These are phyloP conservation scores for Rhodotorula sp. DNA, from an alignment of 1,284 basidiomycete species.

Conservation along the genomic window DNA sequence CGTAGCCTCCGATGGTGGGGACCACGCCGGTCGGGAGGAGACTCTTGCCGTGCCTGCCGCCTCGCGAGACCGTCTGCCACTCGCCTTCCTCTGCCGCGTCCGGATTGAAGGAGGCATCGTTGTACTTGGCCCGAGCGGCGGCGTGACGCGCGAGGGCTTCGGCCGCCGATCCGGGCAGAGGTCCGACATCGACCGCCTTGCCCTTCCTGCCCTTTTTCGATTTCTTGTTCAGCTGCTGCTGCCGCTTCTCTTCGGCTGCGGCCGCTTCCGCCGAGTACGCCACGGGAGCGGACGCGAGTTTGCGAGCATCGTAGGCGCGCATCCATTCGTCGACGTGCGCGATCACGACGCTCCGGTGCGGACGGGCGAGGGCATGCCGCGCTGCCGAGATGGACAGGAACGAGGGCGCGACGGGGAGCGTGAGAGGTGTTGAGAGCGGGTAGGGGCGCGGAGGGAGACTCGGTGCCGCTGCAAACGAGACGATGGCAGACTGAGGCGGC, in stretches of 20 bases:
- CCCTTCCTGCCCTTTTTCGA: constrained; percentile 8
- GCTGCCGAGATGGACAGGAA: constrained; percentile 21
- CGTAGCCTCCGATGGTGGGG: constrained; percentile 32
- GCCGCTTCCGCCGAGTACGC: constrained; percentile 5
- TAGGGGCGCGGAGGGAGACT: constrained; percentile 16
- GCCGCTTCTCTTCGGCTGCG: neutral
- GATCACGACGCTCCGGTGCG: constrained; percentile 22
- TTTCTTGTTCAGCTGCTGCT: constrained; percentile 11
- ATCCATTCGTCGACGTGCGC: constrained; percentile 41
- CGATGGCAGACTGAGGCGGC: constrained; percentile 18
- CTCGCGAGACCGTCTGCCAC: constrained; percentile 38
- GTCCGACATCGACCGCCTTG: constrained; percentile 10
- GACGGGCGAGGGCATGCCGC: constrained; percentile 20
- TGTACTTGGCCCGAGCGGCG: constrained; percentile 5
- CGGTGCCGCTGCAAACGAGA: constrained; percentile 18
- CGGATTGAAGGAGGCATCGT: constrained; percentile 26
- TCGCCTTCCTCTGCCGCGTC: constrained; percentile 36
- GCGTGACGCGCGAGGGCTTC: constrained; percentile 29
- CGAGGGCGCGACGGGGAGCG: constrained; percentile 2
- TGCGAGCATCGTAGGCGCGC: constrained; percentile 23
- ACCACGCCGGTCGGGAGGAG: constrained; percentile 24
- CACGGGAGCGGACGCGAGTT: constrained; percentile 6
- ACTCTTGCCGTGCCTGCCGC: constrained; percentile 38
- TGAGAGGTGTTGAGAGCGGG: neutral
- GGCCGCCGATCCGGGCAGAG: constrained; percentile 33